Conservation (phyloP, 1,284 basidiomycete genomes). For the Rhodotorula glutinis region DNA sequence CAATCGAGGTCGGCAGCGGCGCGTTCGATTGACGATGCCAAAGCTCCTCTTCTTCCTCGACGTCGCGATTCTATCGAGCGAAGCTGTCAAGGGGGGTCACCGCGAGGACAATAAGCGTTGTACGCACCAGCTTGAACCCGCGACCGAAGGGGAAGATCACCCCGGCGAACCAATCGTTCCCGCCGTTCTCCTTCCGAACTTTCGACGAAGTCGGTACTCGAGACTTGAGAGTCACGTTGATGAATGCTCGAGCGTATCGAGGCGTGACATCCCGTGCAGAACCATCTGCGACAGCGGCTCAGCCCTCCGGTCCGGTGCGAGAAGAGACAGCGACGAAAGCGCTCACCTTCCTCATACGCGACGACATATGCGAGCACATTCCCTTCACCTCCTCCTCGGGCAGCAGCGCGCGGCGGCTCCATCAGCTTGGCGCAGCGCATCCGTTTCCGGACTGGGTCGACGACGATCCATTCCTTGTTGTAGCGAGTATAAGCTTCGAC, state of each 20-base stretch:
- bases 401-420: conserved; percentile 61
- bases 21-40: conserved; percentile 73
- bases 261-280: conserved; percentile 64
- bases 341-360: conserved; percentile 87
- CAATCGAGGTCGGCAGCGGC: conserved; percentile 89
- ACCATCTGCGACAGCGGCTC: conserved; percentile 14
- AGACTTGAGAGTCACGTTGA: conserved; percentile 35
- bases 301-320: not conserved
- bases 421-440: conserved; percentile 78
- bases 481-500: conserved; percentile 93
- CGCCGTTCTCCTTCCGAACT: conserved; percentile 23
- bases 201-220: conserved; percentile 34
- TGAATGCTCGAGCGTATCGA: conserved; percentile 57
- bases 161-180: conserved; percentile 39
- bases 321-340: no score
- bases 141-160: conserved; percentile 63
- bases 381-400: conserved; percentile 51
- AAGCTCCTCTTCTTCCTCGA: conserved; percentile 90
- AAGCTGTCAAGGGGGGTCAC: not conserved
- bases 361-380: conserved; percentile 92
- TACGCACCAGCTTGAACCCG: conserved; percentile 62
- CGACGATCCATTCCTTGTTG: conserved; percentile 85
- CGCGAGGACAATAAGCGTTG: no score
- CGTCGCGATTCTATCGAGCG: conserved; percentile 71
- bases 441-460: conserved; percentile 78